Conservation (phyloP, 73 alveolate species). For the Blepharisma stoltei region DNA sequence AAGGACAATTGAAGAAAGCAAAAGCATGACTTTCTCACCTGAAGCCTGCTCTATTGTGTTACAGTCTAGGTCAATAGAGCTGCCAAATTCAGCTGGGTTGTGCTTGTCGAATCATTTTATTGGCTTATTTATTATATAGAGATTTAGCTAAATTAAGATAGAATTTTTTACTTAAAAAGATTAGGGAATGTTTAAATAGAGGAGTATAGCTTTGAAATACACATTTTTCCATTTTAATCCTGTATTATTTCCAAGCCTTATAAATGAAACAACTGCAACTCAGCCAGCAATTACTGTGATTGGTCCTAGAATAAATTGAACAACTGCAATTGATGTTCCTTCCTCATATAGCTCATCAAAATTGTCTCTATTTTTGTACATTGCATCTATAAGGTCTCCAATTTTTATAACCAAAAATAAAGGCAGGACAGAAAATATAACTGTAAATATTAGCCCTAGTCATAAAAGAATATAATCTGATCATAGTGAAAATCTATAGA, state of each 20-base stretch:
- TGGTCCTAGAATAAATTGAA: background rate
- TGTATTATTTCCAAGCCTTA: background rate
- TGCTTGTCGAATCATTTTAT: slow-evolving; percentile 71
- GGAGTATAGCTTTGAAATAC: slow-evolving; percentile 64
- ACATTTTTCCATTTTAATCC: slow-evolving; percentile 37
- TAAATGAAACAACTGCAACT: background rate
- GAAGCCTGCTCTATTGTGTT: slow-evolving; percentile 63
- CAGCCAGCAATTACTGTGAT: background rate
- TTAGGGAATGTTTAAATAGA: no score
- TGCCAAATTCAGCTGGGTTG: slow-evolving; percentile 63
- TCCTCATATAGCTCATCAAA: background rate
- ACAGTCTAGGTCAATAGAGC: slow-evolving; percentile 53
- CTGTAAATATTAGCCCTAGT: background rate
- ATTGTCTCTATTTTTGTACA: background rate
- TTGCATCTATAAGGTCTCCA: background rate
- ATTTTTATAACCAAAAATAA: background rate
- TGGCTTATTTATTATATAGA: slow-evolving; percentile 63
- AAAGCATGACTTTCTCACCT: slow-evolving; percentile 71
- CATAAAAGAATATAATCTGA: background rate
- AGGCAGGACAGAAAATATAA: background rate
- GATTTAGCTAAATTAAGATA: no score
- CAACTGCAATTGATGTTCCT: background rate
- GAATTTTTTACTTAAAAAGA: no score
- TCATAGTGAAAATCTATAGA: background rate
- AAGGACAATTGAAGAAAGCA: slow-evolving; percentile 51